Conservation (phyloP, 257 asterid genomes). For the Cruciata laevipes region DNA sequence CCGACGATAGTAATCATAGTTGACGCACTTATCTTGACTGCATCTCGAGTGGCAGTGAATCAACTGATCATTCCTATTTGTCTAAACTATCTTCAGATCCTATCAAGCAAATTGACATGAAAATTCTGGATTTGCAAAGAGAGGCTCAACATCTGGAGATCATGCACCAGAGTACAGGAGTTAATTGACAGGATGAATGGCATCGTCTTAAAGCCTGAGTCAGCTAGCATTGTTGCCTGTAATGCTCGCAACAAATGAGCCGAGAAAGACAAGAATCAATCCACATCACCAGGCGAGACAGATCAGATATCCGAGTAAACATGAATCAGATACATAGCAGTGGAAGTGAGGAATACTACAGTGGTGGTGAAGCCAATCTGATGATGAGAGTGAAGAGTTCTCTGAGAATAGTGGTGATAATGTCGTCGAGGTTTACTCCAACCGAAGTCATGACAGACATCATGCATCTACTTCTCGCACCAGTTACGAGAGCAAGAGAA, state of each 20-base stretch:
- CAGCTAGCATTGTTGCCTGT: no score
- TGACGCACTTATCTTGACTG: slow-evolving; percentile 7
- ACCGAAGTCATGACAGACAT: slow-evolving; percentile 13
- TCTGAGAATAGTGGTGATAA: slow-evolving; percentile 30
- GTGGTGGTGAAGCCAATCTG: slow-evolving; percentile 5
- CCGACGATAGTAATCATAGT: slow-evolving; percentile 10
- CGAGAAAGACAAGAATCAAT: neutral
- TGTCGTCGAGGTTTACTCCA: slow-evolving; percentile 28
- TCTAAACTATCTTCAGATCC: slow-evolving; percentile 36
- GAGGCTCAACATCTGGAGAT: slow-evolving; percentile 10
- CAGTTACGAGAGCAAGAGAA: neutral
- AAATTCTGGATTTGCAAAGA: no score
- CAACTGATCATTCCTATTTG: slow-evolving; percentile 6
- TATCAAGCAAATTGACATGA: slow-evolving; percentile 1
- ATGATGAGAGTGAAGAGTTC: slow-evolving; percentile 19
- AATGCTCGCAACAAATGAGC: no score
- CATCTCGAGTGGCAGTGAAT: slow-evolving; percentile 11
- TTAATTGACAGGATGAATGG: neutral
- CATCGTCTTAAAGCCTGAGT: slow-evolving; percentile 14
- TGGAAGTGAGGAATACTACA: slow-evolving; percentile 22
- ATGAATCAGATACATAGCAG: slow-evolving; percentile 31
- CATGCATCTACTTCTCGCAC: slow-evolving; percentile 19
- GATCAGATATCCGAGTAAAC: slow-evolving; percentile 2
- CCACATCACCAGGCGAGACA: no score
- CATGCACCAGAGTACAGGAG: neutral